Evolutionary conservation across 495 filamentous ascomycete species (phyloP), one percentile per base, ranked within the genome.

Genomic region (Podospora pseudopauciseta): DNA sequence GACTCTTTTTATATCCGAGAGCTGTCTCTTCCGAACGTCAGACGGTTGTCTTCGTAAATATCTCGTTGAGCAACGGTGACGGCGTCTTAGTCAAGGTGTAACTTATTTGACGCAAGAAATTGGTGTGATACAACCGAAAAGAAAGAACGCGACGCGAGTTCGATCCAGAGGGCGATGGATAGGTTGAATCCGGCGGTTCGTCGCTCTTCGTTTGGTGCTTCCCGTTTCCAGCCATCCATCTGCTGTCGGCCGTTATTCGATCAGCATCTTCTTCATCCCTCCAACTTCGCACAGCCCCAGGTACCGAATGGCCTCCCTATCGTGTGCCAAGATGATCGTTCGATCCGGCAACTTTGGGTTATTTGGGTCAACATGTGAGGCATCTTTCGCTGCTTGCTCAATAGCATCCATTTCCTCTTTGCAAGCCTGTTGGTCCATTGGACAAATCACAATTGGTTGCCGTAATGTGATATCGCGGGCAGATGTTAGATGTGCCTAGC

Each of bases 391-490:
- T 0, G 96, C 92, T 78, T 95, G 91, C 73, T 97, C 92, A 69
- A 98, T 98, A 7, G 93, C 92, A 74, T 97, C 93, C 91, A 99
- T 96, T 80, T 99, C 96, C 72, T 97, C 93, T 75, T 96, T 97
- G 81, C 95, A 98, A 15, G 90, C 92, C 67, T 94, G 91, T 72
- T 97, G 92, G 75, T 99, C 95, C 54, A 97, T 88, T 0, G 96
- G 95, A 72, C 94, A 97, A 61, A 99, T 94, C 58, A 98, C 91
- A 66, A 99, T 98, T 64, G 91, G 93, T 78, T 97, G 93, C 58
- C 94, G 90, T 54, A 98, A 87, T 5, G 88, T 81, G 57, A 99
- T 97, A 72, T 99, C 96, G 81, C 89, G 87, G 19, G 94, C 93
- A 15, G 88, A 89, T n/a, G 91, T 92, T 81, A 99, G 83, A 77